Percentiles rank a stretch among this genome's conserved stretches.
phyloP scores from a whole-genome alignment of 2,329 filamentous ascomycete genomes.

The Aspergillus luchuensis region DNA sequence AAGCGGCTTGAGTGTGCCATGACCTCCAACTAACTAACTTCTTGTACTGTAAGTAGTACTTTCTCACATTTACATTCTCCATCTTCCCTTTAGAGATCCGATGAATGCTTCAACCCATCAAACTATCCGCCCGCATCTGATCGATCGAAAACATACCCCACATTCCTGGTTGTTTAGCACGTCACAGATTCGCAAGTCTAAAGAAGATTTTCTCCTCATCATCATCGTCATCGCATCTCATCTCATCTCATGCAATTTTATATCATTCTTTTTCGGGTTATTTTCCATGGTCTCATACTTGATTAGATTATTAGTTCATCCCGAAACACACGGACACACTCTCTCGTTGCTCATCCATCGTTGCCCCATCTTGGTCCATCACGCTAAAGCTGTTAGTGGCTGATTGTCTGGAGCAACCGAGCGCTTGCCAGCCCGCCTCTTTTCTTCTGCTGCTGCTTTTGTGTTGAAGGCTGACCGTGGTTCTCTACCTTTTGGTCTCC shows the following conservation, averaged over 20 bases:
- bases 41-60: too few species aligned
- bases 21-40: too few species aligned
- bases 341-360: background rate
- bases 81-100: background rate
- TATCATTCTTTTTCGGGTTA: too few species aligned
- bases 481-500: slow-evolving; percentile 7
- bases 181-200: slow-evolving; percentile 1
- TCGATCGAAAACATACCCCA: slow-evolving; percentile 1
- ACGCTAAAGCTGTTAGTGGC: slow-evolving; percentile 27
- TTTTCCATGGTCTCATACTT: too few species aligned
- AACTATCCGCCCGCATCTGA: background rate
- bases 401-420: slow-evolving; percentile 35
- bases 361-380: slow-evolving; percentile 10
- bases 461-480: background rate
- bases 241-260: background rate
- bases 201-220: too few species aligned
- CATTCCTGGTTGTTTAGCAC: slow-evolving; percentile 11
- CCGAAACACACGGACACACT: background rate
- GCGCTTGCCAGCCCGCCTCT: background rate
- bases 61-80: background rate
- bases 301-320: too few species aligned
- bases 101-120: background rate
- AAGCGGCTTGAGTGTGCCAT: too few species aligned
- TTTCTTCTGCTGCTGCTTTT: too few species aligned
- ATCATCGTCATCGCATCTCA: background rate